Base-by-base conservation (phyloP, 129 eudicot genomes). In the Cynara cardunculus region DNA sequence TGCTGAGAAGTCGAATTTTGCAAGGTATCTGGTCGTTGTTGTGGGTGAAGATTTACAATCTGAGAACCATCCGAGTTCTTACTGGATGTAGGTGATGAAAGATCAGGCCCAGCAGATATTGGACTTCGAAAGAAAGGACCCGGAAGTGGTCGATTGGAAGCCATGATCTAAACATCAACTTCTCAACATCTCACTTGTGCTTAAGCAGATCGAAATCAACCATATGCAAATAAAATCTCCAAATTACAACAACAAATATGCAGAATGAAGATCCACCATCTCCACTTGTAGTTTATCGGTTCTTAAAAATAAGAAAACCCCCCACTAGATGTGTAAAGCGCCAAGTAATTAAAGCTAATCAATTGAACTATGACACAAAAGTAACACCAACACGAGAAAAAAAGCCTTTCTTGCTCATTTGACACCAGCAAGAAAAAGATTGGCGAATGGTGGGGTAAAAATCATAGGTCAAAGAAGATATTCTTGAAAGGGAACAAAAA, bases 141-240 rank as follows among this genome's bases (percentile, higher is more conserved):
- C 90, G 87, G 78, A 77, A 80, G 53, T 3, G 86, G 82, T 31
- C 77, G 77, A 41, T 84, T 84, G 35, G 82, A 83, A 80, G 86
- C 71, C 87, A 87, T 90, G 90, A 93, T 87, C 91, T 69, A 69
- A 86, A 80, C 85, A 84, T 84, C 91, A 85, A 49, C 22, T 80
- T 74, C 34, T 64, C 24, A 19, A 16, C 53, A 41, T 78, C 46
- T 27, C 16, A 25, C 67, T 69, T 69, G 46, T 69, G 65, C n/a
- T 71, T 35, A n/a, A 81, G 18, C 84, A 74, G 25, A 74, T 64
- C 70, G 79, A 8, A 56, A 59, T 18, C 65, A 56, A 56, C 22
- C 22, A 16, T 4, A n/a, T 18, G 21, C 19, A 49, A 49, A 49
- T 19, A 12, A 49, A 49, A 14, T 49, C 24, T 14, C 73, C 26